Evolutionary conservation across 2,329 filamentous ascomycete species (phyloP).

Genomic region (Botrytis cinerea): DNA sequence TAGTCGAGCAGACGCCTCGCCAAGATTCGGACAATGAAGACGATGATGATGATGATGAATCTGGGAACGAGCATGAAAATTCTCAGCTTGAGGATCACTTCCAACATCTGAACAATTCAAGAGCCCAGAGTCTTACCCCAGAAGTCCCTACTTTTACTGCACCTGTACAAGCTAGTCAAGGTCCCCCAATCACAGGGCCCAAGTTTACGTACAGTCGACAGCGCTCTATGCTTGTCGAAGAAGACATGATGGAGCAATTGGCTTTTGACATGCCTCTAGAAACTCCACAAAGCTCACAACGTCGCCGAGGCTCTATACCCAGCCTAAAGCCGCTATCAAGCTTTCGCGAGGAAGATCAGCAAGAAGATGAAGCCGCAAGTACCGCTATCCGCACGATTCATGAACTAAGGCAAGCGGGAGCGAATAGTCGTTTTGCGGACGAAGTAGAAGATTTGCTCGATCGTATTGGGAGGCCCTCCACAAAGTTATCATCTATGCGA

Average conservation of each 20-base stretch:
- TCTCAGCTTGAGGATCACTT: conserved; percentile 22
- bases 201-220: conserved; percentile 42
- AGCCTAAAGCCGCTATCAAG: conserved; percentile 35
- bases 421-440: conserved; percentile 65
- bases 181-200: conserved; percentile 37
- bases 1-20: conserved; percentile 38
- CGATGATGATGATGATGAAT: conserved; percentile 21
- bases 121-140: conserved; percentile 29
- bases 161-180: conserved; percentile 32
- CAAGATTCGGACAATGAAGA: conserved; percentile 24
- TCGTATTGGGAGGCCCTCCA: conserved; percentile 55
- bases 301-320: conserved; percentile 38
- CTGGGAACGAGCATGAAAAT: conserved; percentile 23
- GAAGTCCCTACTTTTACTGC: conserved; percentile 22
- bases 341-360: conserved; percentile 39
- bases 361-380: conserved; percentile 34
- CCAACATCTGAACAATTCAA: conserved; percentile 18
- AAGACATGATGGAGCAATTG: conserved; percentile 39
- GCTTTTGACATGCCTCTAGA: conserved; percentile 38
- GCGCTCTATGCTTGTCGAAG: conserved; percentile 42
- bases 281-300: conserved; percentile 26
- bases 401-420: conserved; percentile 65
- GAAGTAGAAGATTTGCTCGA: conserved; percentile 65
- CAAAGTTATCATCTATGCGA: conserved; percentile 53
- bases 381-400: conserved; percentile 62